Conservation (phyloP, 345 rosid species). For the Clarkia xantiana region DNA sequence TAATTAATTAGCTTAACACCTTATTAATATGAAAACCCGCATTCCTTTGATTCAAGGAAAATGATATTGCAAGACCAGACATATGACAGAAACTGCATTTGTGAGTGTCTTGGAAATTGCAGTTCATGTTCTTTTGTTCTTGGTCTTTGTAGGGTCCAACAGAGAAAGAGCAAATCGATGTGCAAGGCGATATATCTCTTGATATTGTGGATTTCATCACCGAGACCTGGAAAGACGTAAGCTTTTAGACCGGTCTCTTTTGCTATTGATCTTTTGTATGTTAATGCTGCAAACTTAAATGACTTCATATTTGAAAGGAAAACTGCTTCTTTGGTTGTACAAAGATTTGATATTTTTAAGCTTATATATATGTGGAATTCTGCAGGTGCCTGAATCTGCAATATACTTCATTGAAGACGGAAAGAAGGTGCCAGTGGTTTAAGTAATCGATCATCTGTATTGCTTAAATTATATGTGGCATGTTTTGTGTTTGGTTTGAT, state of each 20-base stretch:
- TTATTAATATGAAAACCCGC: background rate
- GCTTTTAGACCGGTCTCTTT: background rate
- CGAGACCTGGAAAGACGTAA: slow-evolving; percentile 85
- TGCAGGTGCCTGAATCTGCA: slow-evolving; percentile 71
- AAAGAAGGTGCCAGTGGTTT: slow-evolving; percentile 69
- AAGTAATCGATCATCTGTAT: slow-evolving; percentile 13
- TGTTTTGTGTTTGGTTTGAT: background rate
- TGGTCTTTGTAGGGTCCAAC: slow-evolving; percentile 64
- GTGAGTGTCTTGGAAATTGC: no score
- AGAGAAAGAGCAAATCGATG: slow-evolving; percentile 94
- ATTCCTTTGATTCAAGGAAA: no score
- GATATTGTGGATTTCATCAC: slow-evolving; percentile 78
- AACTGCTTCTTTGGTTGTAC: no score
- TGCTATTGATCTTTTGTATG: no score
- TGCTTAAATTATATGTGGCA: background rate
- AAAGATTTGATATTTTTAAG: no score
- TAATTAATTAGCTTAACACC: slow-evolving; percentile 13
- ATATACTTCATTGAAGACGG: slow-evolving; percentile 90
- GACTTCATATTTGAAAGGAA: no score
- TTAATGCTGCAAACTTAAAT: no score
- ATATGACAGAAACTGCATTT: no score
- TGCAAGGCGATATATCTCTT: slow-evolving; percentile 89
- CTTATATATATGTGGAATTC: background rate
- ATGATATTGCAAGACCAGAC: no score
- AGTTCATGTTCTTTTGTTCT: background rate